These are phyloP conservation scores for Sabuloglossum arenarium DNA, from an alignment of 495 filamentous ascomycete genomes.

Conservation along the genomic window DNA sequence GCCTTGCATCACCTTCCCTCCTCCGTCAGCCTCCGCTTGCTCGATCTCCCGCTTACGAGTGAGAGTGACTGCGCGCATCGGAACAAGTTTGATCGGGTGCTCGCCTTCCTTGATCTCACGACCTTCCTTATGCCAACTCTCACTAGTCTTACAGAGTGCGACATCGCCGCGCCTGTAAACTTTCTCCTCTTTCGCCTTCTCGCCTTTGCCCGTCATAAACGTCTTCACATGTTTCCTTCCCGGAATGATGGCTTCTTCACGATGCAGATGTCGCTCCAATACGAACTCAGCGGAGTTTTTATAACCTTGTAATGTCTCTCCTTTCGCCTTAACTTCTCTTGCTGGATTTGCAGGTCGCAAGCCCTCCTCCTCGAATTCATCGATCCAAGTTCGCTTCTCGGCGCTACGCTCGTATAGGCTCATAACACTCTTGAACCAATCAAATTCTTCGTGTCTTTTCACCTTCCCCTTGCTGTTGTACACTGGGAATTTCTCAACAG, in stretches of 20 bases:
- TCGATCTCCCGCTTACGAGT: constrained; percentile 79
- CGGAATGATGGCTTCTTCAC: constrained; percentile 74
- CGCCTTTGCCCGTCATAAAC: constrained; percentile 48
- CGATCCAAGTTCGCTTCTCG: constrained; percentile 39
- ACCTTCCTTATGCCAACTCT: constrained; percentile 97
- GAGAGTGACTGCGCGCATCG: constrained; percentile 76
- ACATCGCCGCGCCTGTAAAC: constrained; percentile 70
- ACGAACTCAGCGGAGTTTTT: constrained; percentile 72
- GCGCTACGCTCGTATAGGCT: constrained; percentile 43
- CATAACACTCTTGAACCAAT: constrained; percentile 77
- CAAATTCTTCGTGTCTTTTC: constrained; percentile 42
- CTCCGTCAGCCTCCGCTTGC: constrained; percentile 54
- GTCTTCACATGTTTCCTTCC: constrained; percentile 46
- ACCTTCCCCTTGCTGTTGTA: constrained; percentile 54
- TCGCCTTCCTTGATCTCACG: constrained; percentile 47
- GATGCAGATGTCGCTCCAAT: constrained; percentile 68
- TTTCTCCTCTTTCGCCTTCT: constrained; percentile 46
- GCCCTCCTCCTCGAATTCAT: constrained; percentile 63
- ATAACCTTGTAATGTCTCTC: constrained; percentile 68
- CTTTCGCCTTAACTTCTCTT: constrained; percentile 43
- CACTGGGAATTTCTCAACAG: constrained; percentile 55
- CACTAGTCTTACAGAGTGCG: constrained; percentile 65
- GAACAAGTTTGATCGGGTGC: constrained; percentile 64
- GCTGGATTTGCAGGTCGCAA: constrained; percentile 49
- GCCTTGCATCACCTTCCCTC: constrained; percentile 68